Evolutionary conservation across 345 rosid genomes (phyloP).

Genomic region (Arabidopsis arenosa): DNA sequence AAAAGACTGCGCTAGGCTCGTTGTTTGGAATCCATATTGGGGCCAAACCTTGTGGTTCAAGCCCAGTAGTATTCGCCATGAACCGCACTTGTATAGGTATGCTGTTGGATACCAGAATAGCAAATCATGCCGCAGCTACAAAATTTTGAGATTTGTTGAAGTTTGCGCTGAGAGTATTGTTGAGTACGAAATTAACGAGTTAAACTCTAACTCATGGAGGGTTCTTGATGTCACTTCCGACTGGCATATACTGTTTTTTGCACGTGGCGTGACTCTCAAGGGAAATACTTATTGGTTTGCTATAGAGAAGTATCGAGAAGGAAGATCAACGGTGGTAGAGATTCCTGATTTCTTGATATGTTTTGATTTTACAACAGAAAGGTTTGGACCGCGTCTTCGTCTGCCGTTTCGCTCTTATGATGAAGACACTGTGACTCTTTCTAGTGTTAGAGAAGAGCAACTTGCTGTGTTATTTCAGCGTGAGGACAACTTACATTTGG

Average conservation of each 20-base stretch:
- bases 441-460: conserved; percentile 23
- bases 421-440: conserved; percentile 5
- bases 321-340: background rate
- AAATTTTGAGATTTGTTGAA: background rate
- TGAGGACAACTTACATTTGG: background rate
- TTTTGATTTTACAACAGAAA: conserved; percentile 12
- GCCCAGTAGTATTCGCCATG: background rate
- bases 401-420: background rate
- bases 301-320: no score
- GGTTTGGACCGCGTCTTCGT: conserved; percentile 10
- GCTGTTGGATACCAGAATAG: background rate
- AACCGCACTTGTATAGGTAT: background rate
- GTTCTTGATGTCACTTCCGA: background rate
- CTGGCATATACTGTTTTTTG: background rate
- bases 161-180: no score
- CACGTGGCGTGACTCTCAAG: background rate
- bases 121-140: background rate
- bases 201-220: background rate
- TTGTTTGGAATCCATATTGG: conserved; percentile 8
- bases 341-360: conserved; percentile 4
- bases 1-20: background rate
- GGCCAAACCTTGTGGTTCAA: background rate
- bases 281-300: background rate
- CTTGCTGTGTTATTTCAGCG: conserved; percentile 4
- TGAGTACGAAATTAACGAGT: background rate